Evolutionary conservation across 2,329 filamentous ascomycete species (phyloP), one percentile per base, ranked within the genome.

Genomic region (Atkinsonella texensis): DNA sequence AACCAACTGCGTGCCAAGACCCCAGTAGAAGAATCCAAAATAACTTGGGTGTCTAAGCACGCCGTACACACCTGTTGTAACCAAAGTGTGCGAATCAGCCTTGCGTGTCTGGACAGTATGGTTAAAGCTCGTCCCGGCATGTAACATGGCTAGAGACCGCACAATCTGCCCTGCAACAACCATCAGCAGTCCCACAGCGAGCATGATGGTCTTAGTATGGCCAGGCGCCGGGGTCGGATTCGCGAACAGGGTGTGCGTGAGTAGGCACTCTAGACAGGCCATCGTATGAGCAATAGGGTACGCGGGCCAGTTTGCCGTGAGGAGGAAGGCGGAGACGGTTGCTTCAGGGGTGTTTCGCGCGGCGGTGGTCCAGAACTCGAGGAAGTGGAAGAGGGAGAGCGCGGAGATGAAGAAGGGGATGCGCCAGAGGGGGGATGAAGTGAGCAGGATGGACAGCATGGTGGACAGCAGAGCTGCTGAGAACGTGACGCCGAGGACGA

Each of bases 21-120:
- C 89, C 91, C 91, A 98, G 83, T 89, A 97, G 69, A 95, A 98
- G 72, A 96, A 98, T 3, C 91, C 93, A 71, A 97, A 96, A 69
- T 98, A 98, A 53, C 85, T 86, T 12, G 93, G 93, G 67, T 98
- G 93, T 23, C 93, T 75, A 49, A 94, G 71, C 44, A 77, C 66
- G 8, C 73, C 71, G 66, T 97, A 98, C 35, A 97, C 71, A 0
- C 93, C 93, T 31, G 73, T 74, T 0, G 85, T 95, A 2, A 98
- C 87, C n/a, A 98, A 76, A 46, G 74, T 74, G 66, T 98, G 93
- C 1, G 80, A 81, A 8, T 68, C 66, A 4, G 81, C 76, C 61
- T 82, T 85, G 55, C 74, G 80, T 56, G 79, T 80, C 67, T 93
- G 88, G 9, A 96, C 83, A 35, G 83, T 81, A 60, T 91, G 93